Evolutionary conservation across 495 filamentous ascomycete genomes (phyloP).

Genomic region (Penicillium simplicissimum): DNA sequence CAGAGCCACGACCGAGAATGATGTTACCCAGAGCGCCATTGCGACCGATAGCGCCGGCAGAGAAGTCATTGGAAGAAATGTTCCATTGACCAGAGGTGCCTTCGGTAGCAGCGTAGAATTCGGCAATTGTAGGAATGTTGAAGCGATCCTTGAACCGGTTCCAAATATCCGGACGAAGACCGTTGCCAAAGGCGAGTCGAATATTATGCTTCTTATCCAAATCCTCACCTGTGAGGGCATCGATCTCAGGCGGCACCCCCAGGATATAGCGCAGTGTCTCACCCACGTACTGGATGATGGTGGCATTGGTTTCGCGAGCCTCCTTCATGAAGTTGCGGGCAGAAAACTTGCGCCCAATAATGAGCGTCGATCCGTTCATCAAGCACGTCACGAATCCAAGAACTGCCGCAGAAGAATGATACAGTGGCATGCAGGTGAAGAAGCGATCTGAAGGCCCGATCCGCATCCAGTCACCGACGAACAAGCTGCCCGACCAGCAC

Average conservation of each 20-base stretch:
- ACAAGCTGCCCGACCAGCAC: slow-evolving; percentile 49
- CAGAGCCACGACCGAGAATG: slow-evolving; percentile 50
- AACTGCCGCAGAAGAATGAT: slow-evolving; percentile 80
- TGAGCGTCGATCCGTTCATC: slow-evolving; percentile 61
- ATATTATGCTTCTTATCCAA: slow-evolving; percentile 78
- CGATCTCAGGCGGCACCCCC: slow-evolving; percentile 62
- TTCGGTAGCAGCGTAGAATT: slow-evolving; percentile 93
- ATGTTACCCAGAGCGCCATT: slow-evolving; percentile 62
- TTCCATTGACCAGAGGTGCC: slow-evolving; percentile 75
- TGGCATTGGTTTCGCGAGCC: slow-evolving; percentile 69
- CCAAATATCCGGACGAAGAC: slow-evolving; percentile 92
- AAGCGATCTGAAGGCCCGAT: slow-evolving; percentile 64
- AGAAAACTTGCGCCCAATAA: slow-evolving; percentile 80
- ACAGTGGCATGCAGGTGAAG: slow-evolving; percentile 95
- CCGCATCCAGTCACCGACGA: slow-evolving; percentile 57
- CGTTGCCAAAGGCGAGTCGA: slow-evolving; percentile 86
- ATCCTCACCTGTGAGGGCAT: slow-evolving; percentile 65
- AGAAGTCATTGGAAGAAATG: slow-evolving; percentile 69
- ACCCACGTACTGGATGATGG: slow-evolving; percentile 91
- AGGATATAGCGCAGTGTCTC: slow-evolving; percentile 93
- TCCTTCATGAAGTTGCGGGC: slow-evolving; percentile 82
- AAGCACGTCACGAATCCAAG: slow-evolving; percentile 67
- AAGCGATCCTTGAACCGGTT: slow-evolving; percentile 84
- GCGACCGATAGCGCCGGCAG: slow-evolving; percentile 79
- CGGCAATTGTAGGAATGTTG: slow-evolving; percentile 72